These are phyloP conservation scores for Maudiozyma turicensis DNA, from an alignment of 805 yeast species.

Conservation along the genomic window DNA sequence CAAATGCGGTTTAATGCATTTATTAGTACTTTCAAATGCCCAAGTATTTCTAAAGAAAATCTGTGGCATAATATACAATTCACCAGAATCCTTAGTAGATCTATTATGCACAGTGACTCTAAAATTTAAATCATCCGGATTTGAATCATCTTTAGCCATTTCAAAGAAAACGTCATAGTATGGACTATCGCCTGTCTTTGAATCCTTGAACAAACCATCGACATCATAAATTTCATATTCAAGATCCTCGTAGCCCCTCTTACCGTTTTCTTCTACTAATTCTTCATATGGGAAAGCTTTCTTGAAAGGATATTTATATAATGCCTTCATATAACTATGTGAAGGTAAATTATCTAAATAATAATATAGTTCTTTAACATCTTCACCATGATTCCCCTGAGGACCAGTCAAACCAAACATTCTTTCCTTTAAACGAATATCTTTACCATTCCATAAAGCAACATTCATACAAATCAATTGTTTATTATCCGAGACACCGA, in stretches of 20 bases:
- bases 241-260: conserved; percentile 53
- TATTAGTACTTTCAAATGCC: conserved; percentile 62
- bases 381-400: conserved; percentile 95
- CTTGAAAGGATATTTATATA: conserved; percentile 82
- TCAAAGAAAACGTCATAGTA: conserved; percentile 86
- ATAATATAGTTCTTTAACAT: conserved; percentile 77
- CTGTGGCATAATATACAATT: conserved; percentile 79
- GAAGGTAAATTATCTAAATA: conserved; percentile 89
- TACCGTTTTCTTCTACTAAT: conserved; percentile 56
- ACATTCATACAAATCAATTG: conserved; percentile 65
- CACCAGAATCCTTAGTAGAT: conserved; percentile 64
- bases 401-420: conserved; percentile 84
- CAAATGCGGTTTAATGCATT: conserved; percentile 43
- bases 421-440: conserved; percentile 74
- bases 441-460: conserved; percentile 89
- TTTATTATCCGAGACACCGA: conserved; percentile 80
- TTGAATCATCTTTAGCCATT: conserved; percentile 76
- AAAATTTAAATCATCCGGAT: conserved; percentile 72
- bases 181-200: conserved; percentile 43
- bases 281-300: conserved; percentile 72
- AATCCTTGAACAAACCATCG: conserved; percentile 47
- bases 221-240: conserved; percentile 83
- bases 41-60: conserved; percentile 80
- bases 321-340: conserved; percentile 83
- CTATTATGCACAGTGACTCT: conserved; percentile 85